Percentiles rank a stretch among this genome's conserved stretches.
These are phyloP conservation scores for Eucalyptus erythrocorys DNA, from an alignment of 345 rosid species.

Conservation along the genomic window DNA sequence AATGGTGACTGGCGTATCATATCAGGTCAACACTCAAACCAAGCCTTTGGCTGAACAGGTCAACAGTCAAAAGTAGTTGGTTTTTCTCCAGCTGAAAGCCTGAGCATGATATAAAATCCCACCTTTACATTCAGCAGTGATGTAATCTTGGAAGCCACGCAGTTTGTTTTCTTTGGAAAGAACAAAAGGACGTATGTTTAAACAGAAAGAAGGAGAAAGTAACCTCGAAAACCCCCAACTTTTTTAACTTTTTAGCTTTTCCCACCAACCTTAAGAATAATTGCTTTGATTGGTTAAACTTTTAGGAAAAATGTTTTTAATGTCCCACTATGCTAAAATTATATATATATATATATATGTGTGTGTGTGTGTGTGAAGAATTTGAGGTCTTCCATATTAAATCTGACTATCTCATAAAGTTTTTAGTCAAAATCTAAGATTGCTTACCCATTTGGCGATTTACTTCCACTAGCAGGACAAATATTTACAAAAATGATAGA, in stretches of 20 bases:
- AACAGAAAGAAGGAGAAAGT: background rate
- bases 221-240: background rate
- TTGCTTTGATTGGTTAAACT: background rate
- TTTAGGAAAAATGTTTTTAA: background rate
- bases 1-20: background rate
- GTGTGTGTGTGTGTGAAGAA: background rate
- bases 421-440: background rate
- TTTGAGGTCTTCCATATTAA: background rate
- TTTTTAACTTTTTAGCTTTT: background rate
- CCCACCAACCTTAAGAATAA: background rate
- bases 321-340: background rate
- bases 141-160: background rate
- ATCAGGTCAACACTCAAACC: background rate
- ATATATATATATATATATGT: rapidly evolving
- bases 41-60: background rate
- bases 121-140: background rate
- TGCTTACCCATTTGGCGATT: background rate
- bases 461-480: background rate
- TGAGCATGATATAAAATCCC: background rate
- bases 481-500: background rate
- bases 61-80: background rate
- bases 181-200: background rate
- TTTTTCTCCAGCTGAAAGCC: background rate
- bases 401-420: background rate
- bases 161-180: background rate